Conservation (phyloP, 1,139 yeast genomes). For the Kodamaea suecica region DNA sequence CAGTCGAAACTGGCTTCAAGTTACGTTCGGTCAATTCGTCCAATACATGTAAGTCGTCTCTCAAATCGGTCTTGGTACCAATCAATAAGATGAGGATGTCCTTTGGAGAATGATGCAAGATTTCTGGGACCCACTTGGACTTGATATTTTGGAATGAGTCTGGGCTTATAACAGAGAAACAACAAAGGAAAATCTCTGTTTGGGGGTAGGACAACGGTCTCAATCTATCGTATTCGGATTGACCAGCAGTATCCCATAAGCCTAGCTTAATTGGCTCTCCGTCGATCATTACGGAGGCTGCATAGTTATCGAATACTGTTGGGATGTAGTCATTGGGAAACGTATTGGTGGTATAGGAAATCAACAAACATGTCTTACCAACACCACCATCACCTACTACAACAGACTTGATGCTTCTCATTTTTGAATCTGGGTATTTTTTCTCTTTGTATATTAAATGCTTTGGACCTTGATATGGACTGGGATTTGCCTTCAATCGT, state of each 20-base stretch:
- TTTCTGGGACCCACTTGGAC: conserved; percentile 82
- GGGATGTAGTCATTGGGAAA: conserved; percentile 90
- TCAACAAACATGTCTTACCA: conserved; percentile 87
- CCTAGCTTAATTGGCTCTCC: conserved; percentile 80
- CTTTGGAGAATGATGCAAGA: conserved; percentile 77
- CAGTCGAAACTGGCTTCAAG: conserved; percentile 55
- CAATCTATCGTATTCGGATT: conserved; percentile 86
- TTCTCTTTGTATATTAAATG: too few species aligned
- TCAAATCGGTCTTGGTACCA: conserved; percentile 83
- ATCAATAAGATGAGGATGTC: conserved; percentile 73
- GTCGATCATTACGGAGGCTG: conserved; percentile 83
- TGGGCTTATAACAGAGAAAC: conserved; percentile 84
- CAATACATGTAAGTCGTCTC: conserved; percentile 75
- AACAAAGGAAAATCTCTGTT: conserved; percentile 82
- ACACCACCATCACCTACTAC: conserved; percentile 98
- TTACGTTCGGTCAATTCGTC: conserved; percentile 68
- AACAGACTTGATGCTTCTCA: conserved; percentile 93
- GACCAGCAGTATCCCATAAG: conserved; percentile 98
- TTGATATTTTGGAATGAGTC: conserved; percentile 76
- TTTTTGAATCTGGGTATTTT: conserved; percentile 20
- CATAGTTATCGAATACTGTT: conserved; percentile 50
- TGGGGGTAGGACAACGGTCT: conserved; percentile 92
- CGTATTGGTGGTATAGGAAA: conserved; percentile 84
- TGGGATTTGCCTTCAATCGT: too few species aligned
- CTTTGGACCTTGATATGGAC: too few species aligned